Evolutionary conservation across 495 filamentous ascomycete species (phyloP).

Genomic region (Lasiosphaeris hirsuta): DNA sequence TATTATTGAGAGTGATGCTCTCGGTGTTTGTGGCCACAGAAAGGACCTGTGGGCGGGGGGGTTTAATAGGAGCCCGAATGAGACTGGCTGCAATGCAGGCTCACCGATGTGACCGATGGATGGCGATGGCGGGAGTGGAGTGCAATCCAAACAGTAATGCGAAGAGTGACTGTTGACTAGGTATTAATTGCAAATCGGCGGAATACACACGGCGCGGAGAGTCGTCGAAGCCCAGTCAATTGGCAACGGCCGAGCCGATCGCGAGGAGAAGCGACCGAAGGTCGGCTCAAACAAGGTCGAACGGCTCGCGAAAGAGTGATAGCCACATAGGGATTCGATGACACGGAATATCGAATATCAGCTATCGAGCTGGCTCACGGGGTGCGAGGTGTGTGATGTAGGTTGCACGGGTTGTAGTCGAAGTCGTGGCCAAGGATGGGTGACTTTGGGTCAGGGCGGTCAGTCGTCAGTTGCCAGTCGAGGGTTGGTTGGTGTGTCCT

Average conservation of each 20-base stretch:
- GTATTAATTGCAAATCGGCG: no score
- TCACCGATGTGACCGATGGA: no score
- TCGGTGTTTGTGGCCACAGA: no score
- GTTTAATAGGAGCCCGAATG: neutral
- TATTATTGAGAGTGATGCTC: neutral
- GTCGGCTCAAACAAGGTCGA: conserved; percentile 21
- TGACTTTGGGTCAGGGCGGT: conserved; percentile 1
- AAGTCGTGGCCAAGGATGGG: no score
- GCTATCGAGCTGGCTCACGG: neutral
- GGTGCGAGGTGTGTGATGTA: neutral
- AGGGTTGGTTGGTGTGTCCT: no score
- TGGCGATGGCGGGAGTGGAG: no score
- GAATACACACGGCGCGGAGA: neutral
- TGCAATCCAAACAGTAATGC: no score
- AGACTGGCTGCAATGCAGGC: neutral
- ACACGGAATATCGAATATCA: neutral
- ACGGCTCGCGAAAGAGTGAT: conserved; percentile 10
- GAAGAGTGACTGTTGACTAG: no score
- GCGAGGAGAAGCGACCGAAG: conserved; percentile 7
- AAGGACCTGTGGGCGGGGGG: neutral
- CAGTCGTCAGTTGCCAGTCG: neutral
- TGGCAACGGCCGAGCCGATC: conserved; percentile 6
- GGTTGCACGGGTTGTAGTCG: neutral
- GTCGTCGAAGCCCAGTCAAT: conserved; percentile 5
- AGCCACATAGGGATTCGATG: conserved; percentile 20